Base-by-base conservation (phyloP, 768 basidiomycete genomes). In the Scleroderma citrinum region DNA sequence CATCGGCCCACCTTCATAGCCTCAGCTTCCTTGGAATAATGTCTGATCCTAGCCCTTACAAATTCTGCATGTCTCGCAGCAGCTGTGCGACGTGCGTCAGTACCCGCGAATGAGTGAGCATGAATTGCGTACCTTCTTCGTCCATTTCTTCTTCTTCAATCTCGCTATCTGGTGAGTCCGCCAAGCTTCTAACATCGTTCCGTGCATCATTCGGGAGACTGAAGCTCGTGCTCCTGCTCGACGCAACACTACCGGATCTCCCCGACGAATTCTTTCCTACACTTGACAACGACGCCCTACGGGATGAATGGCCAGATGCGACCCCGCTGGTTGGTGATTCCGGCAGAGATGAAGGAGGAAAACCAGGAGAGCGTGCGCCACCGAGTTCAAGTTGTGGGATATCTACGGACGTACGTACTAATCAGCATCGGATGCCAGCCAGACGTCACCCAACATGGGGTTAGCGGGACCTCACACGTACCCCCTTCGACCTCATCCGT, bases 11-110 rank as follows among this genome's bases (percentile, higher is more conserved):
- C 89, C 81, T 92, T 92, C 91, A 93, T 92, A 16, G 89, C 91
- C 62, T 92, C 87, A 1, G 87, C 91, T 62, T 93, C 91, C 44
- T 92, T 92, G 5, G 89, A 91, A 58, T 92, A 92, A 60, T 92
- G 91, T 48, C 87, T 75, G 47, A 85, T 87, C 20, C 90, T 77
- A 20, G 88, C 89, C 55, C 80, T 78, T 29, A 91, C 74, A 59
- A 92, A 92, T 20, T 74, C 90, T 13, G 83, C 87, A 58, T 88
- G 90, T 68, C 89, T 91, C 32, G 78, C 83, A 41, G 82, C 83
- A 51, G 89, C 90, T 92, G 54, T 36, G 44, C 44, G 37, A n/a
- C 19, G 17, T 19, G n/a, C 32, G 36, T 16, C 11, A 42, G 54
- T 45, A 51, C 26, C 26, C 17, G 36, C 45, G 38, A 40, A 26